Conservation (phyloP, 768 basidiomycete genomes). For the Leccinum variicolor region DNA sequence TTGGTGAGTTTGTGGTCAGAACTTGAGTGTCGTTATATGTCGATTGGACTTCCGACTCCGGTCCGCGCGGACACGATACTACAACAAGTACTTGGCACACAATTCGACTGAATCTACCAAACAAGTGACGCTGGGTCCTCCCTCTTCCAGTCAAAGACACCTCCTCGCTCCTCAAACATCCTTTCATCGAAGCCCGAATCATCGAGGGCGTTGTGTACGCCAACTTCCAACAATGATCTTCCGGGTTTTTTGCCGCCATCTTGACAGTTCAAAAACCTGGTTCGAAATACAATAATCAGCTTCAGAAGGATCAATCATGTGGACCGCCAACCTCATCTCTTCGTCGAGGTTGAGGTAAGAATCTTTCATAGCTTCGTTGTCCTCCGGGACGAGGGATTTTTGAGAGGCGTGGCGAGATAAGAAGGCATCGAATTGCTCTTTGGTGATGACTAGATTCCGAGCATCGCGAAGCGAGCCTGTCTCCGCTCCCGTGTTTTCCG, state of each 20-base stretch:
- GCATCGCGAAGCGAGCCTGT: conserved; percentile 34
- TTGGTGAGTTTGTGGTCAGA: not conserved
- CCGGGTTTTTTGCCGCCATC: conserved; percentile 31
- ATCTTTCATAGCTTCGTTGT: conserved; percentile 38
- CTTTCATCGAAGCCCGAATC: conserved; percentile 35
- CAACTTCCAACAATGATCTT: conserved; percentile 32
- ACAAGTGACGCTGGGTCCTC: not conserved
- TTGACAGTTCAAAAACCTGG: conserved; percentile 34
- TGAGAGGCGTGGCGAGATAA: conserved; percentile 32
- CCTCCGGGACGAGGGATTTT: conserved; percentile 34
- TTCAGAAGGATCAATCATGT: not conserved
- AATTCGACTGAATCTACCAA: not conserved
- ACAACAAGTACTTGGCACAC: not conserved
- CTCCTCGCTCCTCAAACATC: conserved; percentile 31
- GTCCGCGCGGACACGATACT: not conserved
- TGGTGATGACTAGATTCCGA: conserved; percentile 32
- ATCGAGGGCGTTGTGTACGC: conserved; percentile 30
- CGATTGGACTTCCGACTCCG: not conserved
- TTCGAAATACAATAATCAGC: not conserved
- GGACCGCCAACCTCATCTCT: conserved; percentile 31
- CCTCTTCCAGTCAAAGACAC: conserved; percentile 36
- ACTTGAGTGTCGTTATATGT: not conserved
- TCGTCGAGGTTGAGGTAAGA: conserved; percentile 40
- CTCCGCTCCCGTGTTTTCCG: conserved; percentile 33
- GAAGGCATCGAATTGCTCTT: conserved; percentile 35